A percentile compares a stretch with the other conserved stretches of the same genome.
Evolutionary conservation across 1,284 basidiomycete genomes (phyloP).

Genomic region (Cystobasidium pallidum): DNA sequence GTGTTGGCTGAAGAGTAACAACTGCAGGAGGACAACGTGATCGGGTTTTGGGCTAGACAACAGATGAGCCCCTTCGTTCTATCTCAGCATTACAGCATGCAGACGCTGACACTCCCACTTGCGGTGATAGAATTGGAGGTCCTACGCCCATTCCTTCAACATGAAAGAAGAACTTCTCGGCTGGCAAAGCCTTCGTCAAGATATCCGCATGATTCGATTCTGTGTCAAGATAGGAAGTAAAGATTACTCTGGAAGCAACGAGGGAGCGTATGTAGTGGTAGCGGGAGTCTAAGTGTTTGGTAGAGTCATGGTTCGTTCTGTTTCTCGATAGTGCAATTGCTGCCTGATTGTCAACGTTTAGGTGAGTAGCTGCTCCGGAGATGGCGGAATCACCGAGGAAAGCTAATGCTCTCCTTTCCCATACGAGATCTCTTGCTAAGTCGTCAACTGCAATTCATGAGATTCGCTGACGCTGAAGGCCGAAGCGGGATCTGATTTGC

Average conservation of each 20-base stretch:
- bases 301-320: constrained; percentile 9
- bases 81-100: not conserved
- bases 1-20: constrained; percentile 9
- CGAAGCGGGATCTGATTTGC: constrained; percentile 54
- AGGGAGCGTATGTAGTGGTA: constrained; percentile 28
- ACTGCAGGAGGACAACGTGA: constrained; percentile 6
- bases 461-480: constrained; percentile 57
- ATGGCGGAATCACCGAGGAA: not conserved
- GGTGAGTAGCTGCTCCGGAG: not conserved
- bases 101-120: constrained; percentile 10
- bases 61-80: not conserved
- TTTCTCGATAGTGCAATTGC: constrained; percentile 15
- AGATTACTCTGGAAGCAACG: not conserved
- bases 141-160: not conserved
- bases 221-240: not conserved
- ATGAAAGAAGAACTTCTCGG: constrained; percentile 4
- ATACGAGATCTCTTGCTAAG: constrained; percentile 58
- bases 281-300: constrained; percentile 22
- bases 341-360: constrained; percentile 15
- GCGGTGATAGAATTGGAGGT: constrained; percentile 11
- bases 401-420: constrained; percentile 54
- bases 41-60: not conserved
- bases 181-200: constrained; percentile 25
- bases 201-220: constrained; percentile 24
- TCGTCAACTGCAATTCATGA: constrained; percentile 60